A percentile compares a stretch with the other conserved stretches of the same genome.
These are phyloP conservation scores for Xylariaceae sp. DNA, from an alignment of 2,329 filamentous ascomycete genomes.

Conservation along the genomic window DNA sequence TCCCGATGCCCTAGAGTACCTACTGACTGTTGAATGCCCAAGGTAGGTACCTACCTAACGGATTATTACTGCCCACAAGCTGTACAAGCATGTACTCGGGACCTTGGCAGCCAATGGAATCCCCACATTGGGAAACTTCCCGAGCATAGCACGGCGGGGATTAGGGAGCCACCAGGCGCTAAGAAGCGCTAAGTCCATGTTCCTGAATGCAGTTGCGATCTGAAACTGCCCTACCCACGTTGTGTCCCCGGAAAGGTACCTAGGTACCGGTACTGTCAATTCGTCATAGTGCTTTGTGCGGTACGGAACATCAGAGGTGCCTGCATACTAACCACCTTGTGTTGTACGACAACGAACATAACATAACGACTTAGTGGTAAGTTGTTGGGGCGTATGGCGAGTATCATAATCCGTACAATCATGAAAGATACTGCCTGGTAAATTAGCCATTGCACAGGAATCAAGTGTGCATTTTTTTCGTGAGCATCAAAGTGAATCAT, in stretches of 20 bases:
- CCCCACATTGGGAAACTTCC: slow-evolving; percentile 14
- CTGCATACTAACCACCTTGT: no score
- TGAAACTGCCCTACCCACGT: background rate
- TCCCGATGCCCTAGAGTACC: no score
- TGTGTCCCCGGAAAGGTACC: background rate
- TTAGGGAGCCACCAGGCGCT: background rate
- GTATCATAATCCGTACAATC: no score
- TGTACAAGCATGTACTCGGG: background rate
- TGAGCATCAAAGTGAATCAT: slow-evolving; percentile 3
- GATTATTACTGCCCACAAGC: no score
- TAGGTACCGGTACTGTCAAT: background rate
- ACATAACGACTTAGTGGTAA: background rate
- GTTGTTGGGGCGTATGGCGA: no score
- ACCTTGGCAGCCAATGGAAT: slow-evolving; percentile 14
- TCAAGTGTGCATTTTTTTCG: slow-evolving; percentile 1
- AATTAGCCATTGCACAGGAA: slow-evolving; percentile 12
- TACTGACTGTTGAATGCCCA: no score
- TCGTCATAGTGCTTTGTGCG: no score
- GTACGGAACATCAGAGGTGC: no score
- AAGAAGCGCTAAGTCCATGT: slow-evolving; percentile 8
- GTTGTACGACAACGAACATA: no score
- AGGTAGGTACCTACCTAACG: no score
- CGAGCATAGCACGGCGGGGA: slow-evolving; percentile 9
- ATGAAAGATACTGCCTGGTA: background rate
- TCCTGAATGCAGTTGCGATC: background rate